These are phyloP conservation scores for Aspergillus sp. DNA, from an alignment of 2,329 filamentous ascomycete species.

Conservation along the genomic window DNA sequence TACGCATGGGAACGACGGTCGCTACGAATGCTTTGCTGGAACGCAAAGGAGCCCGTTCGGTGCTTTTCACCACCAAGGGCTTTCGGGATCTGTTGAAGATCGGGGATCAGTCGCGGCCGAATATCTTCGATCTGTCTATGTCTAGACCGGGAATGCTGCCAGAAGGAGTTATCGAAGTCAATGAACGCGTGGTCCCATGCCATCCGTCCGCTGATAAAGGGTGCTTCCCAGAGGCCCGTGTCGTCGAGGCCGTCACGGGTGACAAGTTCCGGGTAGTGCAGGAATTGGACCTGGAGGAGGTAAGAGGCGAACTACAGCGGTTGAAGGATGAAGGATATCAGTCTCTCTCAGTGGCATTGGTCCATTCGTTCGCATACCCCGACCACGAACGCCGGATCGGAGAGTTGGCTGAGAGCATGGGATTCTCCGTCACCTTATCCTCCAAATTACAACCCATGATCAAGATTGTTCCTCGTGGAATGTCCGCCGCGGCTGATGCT, in stretches of 20 bases:
- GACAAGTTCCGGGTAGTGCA: conserved; percentile 64
- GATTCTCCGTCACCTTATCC: conserved; percentile 70
- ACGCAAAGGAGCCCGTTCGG: conserved; percentile 80
- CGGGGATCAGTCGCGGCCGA: conserved; percentile 80
- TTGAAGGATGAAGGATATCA: conserved; percentile 62
- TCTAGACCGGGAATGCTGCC: conserved; percentile 79
- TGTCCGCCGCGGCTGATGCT: conserved; percentile 69
- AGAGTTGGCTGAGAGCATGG: conserved; percentile 68
- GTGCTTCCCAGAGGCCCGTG: conserved; percentile 56
- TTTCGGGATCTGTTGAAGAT: conserved; percentile 83
- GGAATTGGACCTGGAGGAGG: conserved; percentile 48
- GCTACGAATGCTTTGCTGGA: conserved; percentile 86
- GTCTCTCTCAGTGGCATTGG: conserved; percentile 77
- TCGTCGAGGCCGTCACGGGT: conserved; percentile 47
- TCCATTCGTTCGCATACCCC: conserved; percentile 85
- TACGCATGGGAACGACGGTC: conserved; percentile 90
- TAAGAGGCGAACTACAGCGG: conserved; percentile 52
- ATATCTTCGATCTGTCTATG: conserved; percentile 85
- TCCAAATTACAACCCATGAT: conserved; percentile 80
- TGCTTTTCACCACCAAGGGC: conserved; percentile 76
- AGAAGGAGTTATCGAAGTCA: conserved; percentile 72
- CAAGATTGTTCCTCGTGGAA: conserved; percentile 69
- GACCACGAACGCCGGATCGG: conserved; percentile 74
- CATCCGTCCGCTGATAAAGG: conserved; percentile 56
- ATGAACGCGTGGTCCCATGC: conserved; percentile 80